A percentile compares a stretch with the other conserved stretches of the same genome.
phyloP scores from a whole-genome alignment of 164 flowering plant genomes.

The Vitis cinerea region DNA sequence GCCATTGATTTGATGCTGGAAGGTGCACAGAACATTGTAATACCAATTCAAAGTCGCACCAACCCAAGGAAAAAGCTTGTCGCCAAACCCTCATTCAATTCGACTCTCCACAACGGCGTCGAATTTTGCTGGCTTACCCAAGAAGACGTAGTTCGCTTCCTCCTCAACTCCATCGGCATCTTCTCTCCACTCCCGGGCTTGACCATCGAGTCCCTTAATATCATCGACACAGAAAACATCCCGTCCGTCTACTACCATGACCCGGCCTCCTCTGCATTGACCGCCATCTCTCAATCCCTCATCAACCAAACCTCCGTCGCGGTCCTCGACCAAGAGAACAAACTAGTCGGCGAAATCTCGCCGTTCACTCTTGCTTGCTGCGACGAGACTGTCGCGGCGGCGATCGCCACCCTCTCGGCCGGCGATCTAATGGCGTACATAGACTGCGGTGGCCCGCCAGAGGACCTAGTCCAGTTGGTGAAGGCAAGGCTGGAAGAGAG shows the following conservation, averaged over 20 bases:
- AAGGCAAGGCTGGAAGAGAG: conserved; percentile 38
- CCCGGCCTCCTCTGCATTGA: conserved; percentile 41
- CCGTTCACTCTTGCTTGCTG: conserved; percentile 38
- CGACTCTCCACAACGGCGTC: conserved; percentile 27
- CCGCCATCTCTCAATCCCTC: conserved; percentile 26
- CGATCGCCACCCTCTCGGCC: conserved; percentile 43
- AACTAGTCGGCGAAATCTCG: conserved; percentile 55
- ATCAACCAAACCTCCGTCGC: conserved; percentile 42
- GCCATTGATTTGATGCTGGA: conserved; percentile 73
- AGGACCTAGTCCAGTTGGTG: conserved; percentile 37
- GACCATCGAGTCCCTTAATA: conserved; percentile 38
- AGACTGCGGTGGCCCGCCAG: conserved; percentile 52
- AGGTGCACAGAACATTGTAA: conserved; percentile 75
- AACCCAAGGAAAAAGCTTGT: conserved; percentile 34
- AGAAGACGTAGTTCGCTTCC: conserved; percentile 54
- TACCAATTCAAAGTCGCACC: conserved; percentile 41
- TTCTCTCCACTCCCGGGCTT: conserved; percentile 36
- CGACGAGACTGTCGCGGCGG: conserved; percentile 45
- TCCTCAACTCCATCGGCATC: conserved; percentile 43
- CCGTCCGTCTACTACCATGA: conserved; percentile 31
- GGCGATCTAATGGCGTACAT: conserved; percentile 57
- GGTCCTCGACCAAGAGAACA: conserved; percentile 36
- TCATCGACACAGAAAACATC: conserved; percentile 29
- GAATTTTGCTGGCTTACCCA: conserved; percentile 55
- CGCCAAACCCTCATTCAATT: conserved; percentile 20